Evolutionary conservation across 1,139 yeast genomes (phyloP).

Genomic region (Meyerozyma smithsonii): DNA sequence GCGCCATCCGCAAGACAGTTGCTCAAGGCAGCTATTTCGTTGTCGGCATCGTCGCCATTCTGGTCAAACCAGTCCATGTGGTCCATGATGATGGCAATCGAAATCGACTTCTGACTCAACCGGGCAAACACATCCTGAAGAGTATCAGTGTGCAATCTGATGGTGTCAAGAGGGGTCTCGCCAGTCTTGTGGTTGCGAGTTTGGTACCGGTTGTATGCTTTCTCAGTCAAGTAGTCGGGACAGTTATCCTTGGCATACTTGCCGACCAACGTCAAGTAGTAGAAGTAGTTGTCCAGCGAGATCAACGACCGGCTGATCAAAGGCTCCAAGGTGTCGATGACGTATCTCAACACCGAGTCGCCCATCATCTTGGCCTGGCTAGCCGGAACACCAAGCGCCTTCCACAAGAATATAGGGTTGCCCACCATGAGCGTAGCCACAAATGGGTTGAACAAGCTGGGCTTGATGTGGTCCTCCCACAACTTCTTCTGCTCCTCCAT

Average conservation of each 20-base stretch:
- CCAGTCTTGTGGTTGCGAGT: slow-evolving; percentile 23
- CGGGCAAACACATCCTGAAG: slow-evolving; percentile 71
- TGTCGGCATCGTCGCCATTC: slow-evolving; percentile 54
- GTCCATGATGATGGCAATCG: slow-evolving; percentile 82
- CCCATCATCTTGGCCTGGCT: slow-evolving; percentile 83
- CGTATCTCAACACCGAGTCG: slow-evolving; percentile 62
- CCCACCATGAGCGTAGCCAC: slow-evolving; percentile 66
- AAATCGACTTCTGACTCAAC: slow-evolving; percentile 55
- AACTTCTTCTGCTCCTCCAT: slow-evolving; percentile 57
- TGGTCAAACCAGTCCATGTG: slow-evolving; percentile 91
- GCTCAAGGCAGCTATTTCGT: slow-evolving; percentile 62
- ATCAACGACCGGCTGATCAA: slow-evolving; percentile 58
- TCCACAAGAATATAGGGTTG: slow-evolving; percentile 81
- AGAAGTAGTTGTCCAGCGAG: slow-evolving; percentile 72
- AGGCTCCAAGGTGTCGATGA: slow-evolving; percentile 77
- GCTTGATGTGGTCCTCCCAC: slow-evolving; percentile 61
- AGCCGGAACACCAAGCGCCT: slow-evolving; percentile 81
- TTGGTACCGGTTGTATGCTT: slow-evolving; percentile 50
- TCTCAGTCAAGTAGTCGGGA: slow-evolving; percentile 66
- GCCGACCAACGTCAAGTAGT: slow-evolving; percentile 64
- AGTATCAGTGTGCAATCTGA: slow-evolving; percentile 76
- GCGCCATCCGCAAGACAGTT: slow-evolving; percentile 65
- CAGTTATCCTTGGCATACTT: slow-evolving; percentile 60
- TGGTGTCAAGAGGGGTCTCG: slow-evolving; percentile 51
- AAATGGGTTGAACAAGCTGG: slow-evolving; percentile 65